A percentile compares a stretch with the other conserved stretches of the same genome.
These are phyloP conservation scores for Fusarium beomiforme DNA, from an alignment of 2,329 filamentous ascomycete species.

Conservation along the genomic window DNA sequence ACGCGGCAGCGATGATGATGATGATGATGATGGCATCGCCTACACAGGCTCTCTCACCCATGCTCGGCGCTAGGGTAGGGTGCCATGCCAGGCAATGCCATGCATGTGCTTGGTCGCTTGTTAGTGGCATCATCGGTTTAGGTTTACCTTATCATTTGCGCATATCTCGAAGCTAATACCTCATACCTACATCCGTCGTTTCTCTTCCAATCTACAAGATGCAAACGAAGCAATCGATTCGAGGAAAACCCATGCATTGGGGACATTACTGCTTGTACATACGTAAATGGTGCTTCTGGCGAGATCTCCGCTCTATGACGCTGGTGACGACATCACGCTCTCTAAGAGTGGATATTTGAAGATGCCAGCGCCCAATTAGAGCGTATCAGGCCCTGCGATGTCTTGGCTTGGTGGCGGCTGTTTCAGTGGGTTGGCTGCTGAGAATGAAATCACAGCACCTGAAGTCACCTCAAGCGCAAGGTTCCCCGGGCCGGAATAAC, in stretches of 20 bases:
- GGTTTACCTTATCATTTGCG: not conserved
- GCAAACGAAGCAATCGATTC: not conserved
- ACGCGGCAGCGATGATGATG: slow-evolving; percentile 6
- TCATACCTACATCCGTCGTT: slow-evolving; percentile 14
- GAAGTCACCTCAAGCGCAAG: slow-evolving; percentile 26
- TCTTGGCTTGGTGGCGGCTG: slow-evolving; percentile 32
- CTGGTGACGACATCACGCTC: slow-evolving; percentile 42
- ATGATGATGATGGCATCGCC: slow-evolving; percentile 37
- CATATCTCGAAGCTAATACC: slow-evolving; percentile 9
- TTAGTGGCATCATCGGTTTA: slow-evolving; percentile 32
- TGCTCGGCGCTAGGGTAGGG: slow-evolving; percentile 6
- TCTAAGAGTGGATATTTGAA: slow-evolving; percentile 6
- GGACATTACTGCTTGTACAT: not conserved
- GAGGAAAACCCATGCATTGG: slow-evolving; percentile 14
- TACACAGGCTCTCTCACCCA: slow-evolving; percentile 1
- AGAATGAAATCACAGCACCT: slow-evolving; percentile 24
- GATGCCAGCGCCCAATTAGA: slow-evolving; percentile 16
- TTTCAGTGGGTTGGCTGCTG: slow-evolving; percentile 32
- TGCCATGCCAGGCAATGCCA: not conserved
- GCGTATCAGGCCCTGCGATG: not conserved
- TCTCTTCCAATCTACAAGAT: slow-evolving; percentile 2
- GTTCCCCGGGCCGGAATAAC: slow-evolving; percentile 23
- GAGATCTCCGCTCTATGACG: slow-evolving; percentile 44
- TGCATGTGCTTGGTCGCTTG: slow-evolving; percentile 18
- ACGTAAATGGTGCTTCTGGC: slow-evolving; percentile 23